A percentile compares a stretch with the other conserved stretches of the same genome.
These are phyloP conservation scores for Neurospora discreta DNA, from an alignment of 495 filamentous ascomycete species.

Conservation along the genomic window DNA sequence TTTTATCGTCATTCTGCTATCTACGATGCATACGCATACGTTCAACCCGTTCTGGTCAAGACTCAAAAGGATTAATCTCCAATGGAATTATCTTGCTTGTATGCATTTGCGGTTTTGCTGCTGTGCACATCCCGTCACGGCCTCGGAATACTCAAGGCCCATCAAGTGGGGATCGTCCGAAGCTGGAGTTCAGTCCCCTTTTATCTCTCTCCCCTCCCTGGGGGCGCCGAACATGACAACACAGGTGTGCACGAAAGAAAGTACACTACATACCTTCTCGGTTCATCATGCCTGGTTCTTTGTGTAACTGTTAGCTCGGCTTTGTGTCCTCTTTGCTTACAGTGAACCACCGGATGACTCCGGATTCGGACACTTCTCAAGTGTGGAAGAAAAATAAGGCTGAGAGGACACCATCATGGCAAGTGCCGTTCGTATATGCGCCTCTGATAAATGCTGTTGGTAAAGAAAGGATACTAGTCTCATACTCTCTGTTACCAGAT, in stretches of 20 bases:
- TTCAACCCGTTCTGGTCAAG: neutral
- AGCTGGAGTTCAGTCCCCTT: neutral
- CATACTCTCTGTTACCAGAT: neutral
- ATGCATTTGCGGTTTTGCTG: neutral
- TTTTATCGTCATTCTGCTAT: neutral
- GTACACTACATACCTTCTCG: neutral
- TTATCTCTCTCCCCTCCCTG: neutral
- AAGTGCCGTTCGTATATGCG: neutral
- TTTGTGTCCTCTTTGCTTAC: neutral
- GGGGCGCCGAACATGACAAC: neutral
- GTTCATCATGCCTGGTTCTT: neutral
- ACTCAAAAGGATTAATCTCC: neutral
- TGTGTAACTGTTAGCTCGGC: neutral
- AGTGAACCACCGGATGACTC: neutral
- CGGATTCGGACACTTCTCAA: neutral
- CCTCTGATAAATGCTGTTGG: neutral
- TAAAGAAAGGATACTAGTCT: neutral
- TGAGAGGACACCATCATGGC: neutral
- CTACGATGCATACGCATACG: neutral
- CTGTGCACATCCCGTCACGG: neutral
- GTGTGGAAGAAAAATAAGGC: neutral
- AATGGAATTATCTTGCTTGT: neutral
- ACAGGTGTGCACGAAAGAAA: neutral
- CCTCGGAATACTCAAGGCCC: neutral
- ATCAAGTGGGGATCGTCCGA: neutral